These are phyloP conservation scores for Przewalskia tangutica DNA, from an alignment of 257 asterid species.

Conservation along the genomic window DNA sequence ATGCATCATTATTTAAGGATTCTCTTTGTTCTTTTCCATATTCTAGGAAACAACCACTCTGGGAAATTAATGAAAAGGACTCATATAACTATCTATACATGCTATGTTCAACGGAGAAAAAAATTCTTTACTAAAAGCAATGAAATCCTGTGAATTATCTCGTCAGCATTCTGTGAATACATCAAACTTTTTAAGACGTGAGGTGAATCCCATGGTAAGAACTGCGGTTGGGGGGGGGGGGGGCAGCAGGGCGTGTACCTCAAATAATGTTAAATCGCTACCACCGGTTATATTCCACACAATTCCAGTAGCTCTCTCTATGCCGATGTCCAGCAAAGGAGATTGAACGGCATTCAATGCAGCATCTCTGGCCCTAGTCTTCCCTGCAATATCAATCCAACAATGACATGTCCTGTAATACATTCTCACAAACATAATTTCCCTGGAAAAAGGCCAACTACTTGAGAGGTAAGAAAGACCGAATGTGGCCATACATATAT, in stretches of 20 bases:
- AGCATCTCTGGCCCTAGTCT: conserved; percentile 92
- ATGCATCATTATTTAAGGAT: neutral
- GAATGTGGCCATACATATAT: neutral
- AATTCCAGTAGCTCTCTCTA: conserved; percentile 94
- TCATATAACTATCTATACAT: neutral
- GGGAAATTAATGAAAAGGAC: neutral
- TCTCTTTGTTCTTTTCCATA: neutral
- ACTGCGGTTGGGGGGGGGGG: conserved; percentile 1
- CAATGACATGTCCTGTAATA: neutral
- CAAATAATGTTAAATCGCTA: conserved; percentile 74
- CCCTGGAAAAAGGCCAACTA: neutral
- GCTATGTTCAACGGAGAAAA: neutral
- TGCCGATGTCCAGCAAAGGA: conserved; percentile 84
- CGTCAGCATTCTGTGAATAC: no score
- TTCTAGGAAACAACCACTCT: neutral
- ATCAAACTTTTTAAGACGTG: no score
- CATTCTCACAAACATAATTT: neutral
- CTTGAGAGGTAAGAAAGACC: neutral
- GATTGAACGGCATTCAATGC: conserved; percentile 88
- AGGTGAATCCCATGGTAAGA: no score
- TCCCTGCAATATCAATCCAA: conserved; percentile 40
- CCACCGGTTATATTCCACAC: conserved; percentile 99
- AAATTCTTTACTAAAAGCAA: neutral
- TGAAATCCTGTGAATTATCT: no score
- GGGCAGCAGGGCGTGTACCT: conserved; percentile 34